phyloP scores from a whole-genome alignment of 805 yeast genomes.

The Pichia occidentalis region DNA sequence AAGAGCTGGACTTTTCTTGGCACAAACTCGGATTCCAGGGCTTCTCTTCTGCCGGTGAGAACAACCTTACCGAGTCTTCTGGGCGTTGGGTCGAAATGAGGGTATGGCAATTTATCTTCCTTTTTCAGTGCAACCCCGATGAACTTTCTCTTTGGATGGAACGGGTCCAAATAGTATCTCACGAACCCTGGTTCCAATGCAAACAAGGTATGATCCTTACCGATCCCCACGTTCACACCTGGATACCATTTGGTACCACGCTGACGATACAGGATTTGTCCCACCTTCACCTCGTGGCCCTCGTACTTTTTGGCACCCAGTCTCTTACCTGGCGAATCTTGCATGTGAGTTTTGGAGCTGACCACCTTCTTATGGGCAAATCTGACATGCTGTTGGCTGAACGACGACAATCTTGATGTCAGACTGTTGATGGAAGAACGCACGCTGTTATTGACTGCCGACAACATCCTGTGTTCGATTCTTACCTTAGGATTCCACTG shows the following conservation, averaged over 20 bases:
- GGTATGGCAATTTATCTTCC: constrained; percentile 67
- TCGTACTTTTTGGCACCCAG: constrained; percentile 87
- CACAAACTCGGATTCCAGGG: constrained; percentile 52
- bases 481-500: too few relatives aligned
- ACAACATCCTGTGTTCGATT: too few relatives aligned
- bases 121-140: constrained; percentile 77
- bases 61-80: constrained; percentile 75
- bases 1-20: constrained; percentile 61
- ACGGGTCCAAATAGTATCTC: constrained; percentile 87
- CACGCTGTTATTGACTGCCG: too few relatives aligned
- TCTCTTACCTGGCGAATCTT: constrained; percentile 92
- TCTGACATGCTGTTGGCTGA: constrained; percentile 53
- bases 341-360: constrained; percentile 90
- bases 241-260: constrained; percentile 94
- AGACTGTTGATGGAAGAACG: too few relatives aligned
- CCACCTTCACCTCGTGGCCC: constrained; percentile 67
- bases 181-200: constrained; percentile 93
- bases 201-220: constrained; percentile 87
- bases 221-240: constrained; percentile 85
- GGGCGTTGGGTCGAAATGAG: constrained; percentile 82
- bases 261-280: constrained; percentile 87
- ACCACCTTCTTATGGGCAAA: constrained; percentile 91
- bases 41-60: constrained; percentile 47
- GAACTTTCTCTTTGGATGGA: constrained; percentile 87
- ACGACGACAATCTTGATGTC: too few relatives aligned